Evolutionary conservation across 1,284 basidiomycete genomes (phyloP), one percentile per base, ranked within the genome.

Genomic region (Peniophora sp.): DNA sequence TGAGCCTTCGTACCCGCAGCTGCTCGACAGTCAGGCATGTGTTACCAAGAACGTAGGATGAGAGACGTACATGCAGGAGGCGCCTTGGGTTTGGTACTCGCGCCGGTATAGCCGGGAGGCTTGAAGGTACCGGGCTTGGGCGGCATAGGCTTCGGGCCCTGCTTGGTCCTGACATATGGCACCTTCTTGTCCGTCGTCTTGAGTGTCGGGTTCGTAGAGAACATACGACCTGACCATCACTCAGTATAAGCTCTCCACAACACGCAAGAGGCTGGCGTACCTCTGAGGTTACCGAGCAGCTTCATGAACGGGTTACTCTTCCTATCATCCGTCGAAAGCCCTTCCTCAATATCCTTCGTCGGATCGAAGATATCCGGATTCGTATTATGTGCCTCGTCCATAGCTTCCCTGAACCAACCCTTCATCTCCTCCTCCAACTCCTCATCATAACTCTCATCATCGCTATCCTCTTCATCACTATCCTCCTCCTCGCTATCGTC

Each of bases 261-360:
- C 27, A 32, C 12, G 36, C 49, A 50, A 44, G 25, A 24, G 38
- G 1, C 17, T 12, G 24, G 16, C 39, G 59, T 57, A 82, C 86
- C 88, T 77, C 82, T 73, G 50, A 90, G 62, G 14, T 81, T 81
- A 19, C 81, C 81, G 54, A 90, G 67, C 34, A 89, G 62, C 63
- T 82, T 87, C 60, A 89, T 63, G 63, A 90, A 87, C 0, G 86
- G 83, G 58, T 89, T 90, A 14, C 71, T 76, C 61, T 81, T 82
- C 50, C 73, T 69, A 50, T 79, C 78, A 48, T 80, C 75, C 14
- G 68, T 63, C 11, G 72, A 55, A 2, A 72, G 64, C 36, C 76
- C 69, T 27, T 69, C 73, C 8, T 69, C 63, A 12, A 69, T 65
- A 3, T 67, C 61, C 20, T 69, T 63, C 11, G 67, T 67, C 20